Evolutionary conservation across 1,284 basidiomycete species (phyloP).

Genomic region (Irpex sp.): DNA sequence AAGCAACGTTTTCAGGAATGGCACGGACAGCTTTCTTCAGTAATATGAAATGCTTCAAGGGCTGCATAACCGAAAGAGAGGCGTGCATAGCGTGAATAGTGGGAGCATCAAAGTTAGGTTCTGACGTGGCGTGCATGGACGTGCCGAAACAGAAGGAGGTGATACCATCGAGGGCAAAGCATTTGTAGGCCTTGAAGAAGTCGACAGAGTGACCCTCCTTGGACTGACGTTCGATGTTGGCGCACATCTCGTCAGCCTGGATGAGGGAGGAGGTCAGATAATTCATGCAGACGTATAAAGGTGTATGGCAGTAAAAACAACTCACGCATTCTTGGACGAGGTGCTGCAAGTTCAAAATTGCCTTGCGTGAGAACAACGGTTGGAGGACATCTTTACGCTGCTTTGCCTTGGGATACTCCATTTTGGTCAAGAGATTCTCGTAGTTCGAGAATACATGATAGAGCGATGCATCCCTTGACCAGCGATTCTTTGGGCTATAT

Average conservation of each 20-base stretch:
- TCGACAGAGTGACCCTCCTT: constrained; percentile 10
- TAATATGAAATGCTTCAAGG: constrained; percentile 27
- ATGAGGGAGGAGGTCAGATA: neutral
- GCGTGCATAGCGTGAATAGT: constrained; percentile 23
- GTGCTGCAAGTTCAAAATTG: constrained; percentile 26
- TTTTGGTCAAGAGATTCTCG: constrained; percentile 22
- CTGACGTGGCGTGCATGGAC: constrained; percentile 16
- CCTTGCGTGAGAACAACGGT: constrained; percentile 30
- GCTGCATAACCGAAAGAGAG: constrained; percentile 17
- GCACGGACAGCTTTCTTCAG: constrained; percentile 12
- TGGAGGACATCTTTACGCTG: constrained; percentile 24
- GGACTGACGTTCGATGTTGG: constrained; percentile 6
- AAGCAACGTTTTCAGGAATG: constrained; percentile 6
- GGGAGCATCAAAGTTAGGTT: constrained; percentile 25
- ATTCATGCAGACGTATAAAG: no score
- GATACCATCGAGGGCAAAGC: constrained; percentile 26
- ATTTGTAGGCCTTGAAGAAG: constrained; percentile 19
- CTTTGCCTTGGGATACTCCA: constrained; percentile 24
- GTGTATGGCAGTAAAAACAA: neutral
- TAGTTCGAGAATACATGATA: constrained; percentile 24
- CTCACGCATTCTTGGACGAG: constrained; percentile 26
- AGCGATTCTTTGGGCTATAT: constrained; percentile 23
- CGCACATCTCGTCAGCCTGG: constrained; percentile 9
- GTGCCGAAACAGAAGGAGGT: constrained; percentile 28
- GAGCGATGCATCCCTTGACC: constrained; percentile 25